A percentile compares a stretch with the other conserved stretches of the same genome.
Conservation (phyloP, 257 asterid genomes). For the Solanum appendiculatum region DNA sequence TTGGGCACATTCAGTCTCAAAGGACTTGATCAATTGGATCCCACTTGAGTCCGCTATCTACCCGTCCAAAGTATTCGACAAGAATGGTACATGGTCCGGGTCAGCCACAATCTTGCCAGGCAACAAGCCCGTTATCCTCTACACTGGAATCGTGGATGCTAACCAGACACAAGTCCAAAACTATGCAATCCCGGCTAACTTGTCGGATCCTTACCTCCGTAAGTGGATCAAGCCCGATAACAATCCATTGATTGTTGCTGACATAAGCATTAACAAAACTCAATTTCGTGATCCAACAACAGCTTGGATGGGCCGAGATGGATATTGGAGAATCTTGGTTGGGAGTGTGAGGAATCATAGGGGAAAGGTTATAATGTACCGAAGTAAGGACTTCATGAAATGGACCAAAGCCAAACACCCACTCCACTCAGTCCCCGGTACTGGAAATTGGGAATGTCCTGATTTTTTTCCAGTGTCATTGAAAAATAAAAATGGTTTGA, state of each 20-base stretch:
- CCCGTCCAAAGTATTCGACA: conserved; percentile 56
- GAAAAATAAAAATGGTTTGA: conserved; percentile 22
- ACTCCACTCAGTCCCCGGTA: conserved; percentile 21
- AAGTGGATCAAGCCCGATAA: conserved; percentile 61
- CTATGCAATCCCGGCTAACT: conserved; percentile 59
- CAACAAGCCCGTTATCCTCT: conserved; percentile 54
- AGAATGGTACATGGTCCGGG: conserved; percentile 79
- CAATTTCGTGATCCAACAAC: conserved; percentile 81
- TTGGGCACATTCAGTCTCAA: conserved; percentile 79
- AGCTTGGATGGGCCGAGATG: conserved; percentile 58
- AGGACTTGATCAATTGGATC: conserved; percentile 56
- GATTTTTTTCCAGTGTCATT: conserved; percentile 52
- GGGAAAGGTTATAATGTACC: conserved; percentile 39
- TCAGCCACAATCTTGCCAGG: conserved; percentile 68
- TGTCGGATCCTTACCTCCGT: conserved; percentile 50
- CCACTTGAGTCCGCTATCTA: conserved; percentile 32
- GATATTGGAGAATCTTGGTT: conserved; percentile 38
- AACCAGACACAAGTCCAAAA: conserved; percentile 60
- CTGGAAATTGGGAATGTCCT: conserved; percentile 78
- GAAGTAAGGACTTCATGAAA: conserved; percentile 45
- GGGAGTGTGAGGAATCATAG: conserved; percentile 23
- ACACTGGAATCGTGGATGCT: conserved; percentile 57
- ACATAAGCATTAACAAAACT: conserved; percentile 23
- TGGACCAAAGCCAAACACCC: conserved; percentile 49
- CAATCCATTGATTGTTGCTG: conserved; percentile 53